These are phyloP conservation scores for Zymoseptoria pseudotritici DNA, from an alignment of 2,329 filamentous ascomycete genomes.

Conservation along the genomic window DNA sequence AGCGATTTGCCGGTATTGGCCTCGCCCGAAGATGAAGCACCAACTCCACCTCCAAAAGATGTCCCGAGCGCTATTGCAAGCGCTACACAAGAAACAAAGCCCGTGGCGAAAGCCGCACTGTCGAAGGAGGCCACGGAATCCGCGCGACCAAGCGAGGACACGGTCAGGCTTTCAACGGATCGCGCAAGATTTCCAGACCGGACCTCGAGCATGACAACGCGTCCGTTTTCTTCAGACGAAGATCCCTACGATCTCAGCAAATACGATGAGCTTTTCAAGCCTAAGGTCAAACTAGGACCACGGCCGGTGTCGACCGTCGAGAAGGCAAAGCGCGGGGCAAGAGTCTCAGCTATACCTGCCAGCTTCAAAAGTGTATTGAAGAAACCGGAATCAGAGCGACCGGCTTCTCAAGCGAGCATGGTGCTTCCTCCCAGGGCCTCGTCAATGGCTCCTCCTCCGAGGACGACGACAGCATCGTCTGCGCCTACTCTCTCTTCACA, in stretches of 20 bases:
- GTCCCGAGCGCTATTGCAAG: neutral
- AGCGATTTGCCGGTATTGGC: neutral
- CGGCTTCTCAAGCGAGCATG: slow-evolving; percentile 29
- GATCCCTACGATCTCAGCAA: slow-evolving; percentile 40
- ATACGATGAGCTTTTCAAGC: slow-evolving; percentile 48
- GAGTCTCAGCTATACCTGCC: slow-evolving; percentile 38
- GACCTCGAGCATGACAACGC: slow-evolving; percentile 2
- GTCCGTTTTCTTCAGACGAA: slow-evolving; percentile 28
- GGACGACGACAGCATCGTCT: neutral
- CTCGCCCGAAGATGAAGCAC: neutral
- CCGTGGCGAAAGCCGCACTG: neutral
- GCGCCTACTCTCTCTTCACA: slow-evolving; percentile 11
- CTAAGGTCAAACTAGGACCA: slow-evolving; percentile 83
- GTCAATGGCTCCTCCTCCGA: slow-evolving; percentile 3
- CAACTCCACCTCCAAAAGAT: neutral
- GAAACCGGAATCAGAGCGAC: slow-evolving; percentile 27
- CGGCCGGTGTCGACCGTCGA: slow-evolving; percentile 55
- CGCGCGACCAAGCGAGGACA: neutral
- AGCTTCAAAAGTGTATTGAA: slow-evolving; percentile 19
- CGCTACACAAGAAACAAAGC: neutral
- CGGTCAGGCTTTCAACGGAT: neutral
- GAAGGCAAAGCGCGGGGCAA: slow-evolving; percentile 44
- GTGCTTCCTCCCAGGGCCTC: neutral
- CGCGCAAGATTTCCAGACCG: slow-evolving; percentile 2
- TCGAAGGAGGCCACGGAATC: neutral